Percentiles rank a stretch among this genome's conserved stretches.
phyloP scores from a whole-genome alignment of 208 protist genomes.

The Leishmania guyanensis region DNA sequence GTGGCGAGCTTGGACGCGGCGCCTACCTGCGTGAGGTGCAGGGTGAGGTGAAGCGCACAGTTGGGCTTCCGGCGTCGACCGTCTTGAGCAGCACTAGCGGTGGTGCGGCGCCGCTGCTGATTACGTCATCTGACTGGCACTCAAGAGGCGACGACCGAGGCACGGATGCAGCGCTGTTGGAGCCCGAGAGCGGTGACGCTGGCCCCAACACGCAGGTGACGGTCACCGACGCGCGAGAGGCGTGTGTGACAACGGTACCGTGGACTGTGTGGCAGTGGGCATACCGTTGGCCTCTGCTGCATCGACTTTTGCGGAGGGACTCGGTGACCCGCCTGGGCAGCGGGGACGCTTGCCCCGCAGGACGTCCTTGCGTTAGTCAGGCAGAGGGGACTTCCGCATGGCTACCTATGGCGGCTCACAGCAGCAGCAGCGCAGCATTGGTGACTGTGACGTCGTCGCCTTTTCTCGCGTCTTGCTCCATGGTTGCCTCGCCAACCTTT shows the following conservation, averaged over 20 bases:
- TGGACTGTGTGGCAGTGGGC: constrained; percentile 92
- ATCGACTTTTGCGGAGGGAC: constrained; percentile 9
- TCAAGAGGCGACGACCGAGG: neutral
- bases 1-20: constrained; percentile 27
- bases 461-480: neutral
- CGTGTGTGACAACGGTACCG: constrained; percentile 51
- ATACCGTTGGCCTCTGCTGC: constrained; percentile 63
- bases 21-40: constrained; percentile 50
- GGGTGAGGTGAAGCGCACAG: constrained; percentile 43
- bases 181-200: constrained; percentile 12
- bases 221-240: constrained; percentile 50
- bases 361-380: neutral
- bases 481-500: neutral
- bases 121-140: neutral
- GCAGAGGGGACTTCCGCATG: constrained; percentile 26
- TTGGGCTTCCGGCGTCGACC: constrained; percentile 48
- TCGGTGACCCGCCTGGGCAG: neutral
- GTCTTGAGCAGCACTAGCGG: neutral
- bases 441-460: neutral
- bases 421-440: neutral
- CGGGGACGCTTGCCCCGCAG: neutral
- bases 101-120: constrained; percentile 11
- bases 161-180: constrained; percentile 8
- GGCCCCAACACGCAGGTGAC: constrained; percentile 38
- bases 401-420: constrained; percentile 12